Evolutionary conservation across 1,139 yeast genomes (phyloP).

Genomic region (Nadsonia commutata): DNA sequence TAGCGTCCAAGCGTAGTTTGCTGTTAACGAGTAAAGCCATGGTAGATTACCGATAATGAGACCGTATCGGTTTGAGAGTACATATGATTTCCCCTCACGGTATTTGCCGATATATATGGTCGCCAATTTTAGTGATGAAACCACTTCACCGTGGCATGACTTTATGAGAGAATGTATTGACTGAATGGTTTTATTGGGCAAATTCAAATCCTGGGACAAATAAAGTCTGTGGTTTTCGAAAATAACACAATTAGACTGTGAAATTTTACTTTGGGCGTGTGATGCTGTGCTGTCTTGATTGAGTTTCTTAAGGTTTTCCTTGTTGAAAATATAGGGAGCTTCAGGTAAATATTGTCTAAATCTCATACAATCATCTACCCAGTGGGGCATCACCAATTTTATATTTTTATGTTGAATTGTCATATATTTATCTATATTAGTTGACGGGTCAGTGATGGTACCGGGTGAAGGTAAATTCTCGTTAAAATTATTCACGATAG

Average conservation of each 20-base stretch:
- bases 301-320: slow-evolving; percentile 6
- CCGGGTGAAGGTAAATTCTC: slow-evolving; percentile 15
- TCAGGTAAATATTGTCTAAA: slow-evolving; percentile 38
- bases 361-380: slow-evolving; percentile 54
- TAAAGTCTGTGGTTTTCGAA: slow-evolving; percentile 20
- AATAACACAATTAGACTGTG: slow-evolving; percentile 5
- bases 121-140: slow-evolving; percentile 23
- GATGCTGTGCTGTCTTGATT: background rate
- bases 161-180: slow-evolving; percentile 24
- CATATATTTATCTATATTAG: too few species aligned
- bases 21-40: slow-evolving; percentile 61
- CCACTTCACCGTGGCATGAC: slow-evolving; percentile 28
- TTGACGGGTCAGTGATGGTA: slow-evolving; percentile 11
- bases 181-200: slow-evolving; percentile 20
- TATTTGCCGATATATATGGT: slow-evolving; percentile 56
- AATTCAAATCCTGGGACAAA: slow-evolving; percentile 21
- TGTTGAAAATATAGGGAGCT: slow-evolving; percentile 33
- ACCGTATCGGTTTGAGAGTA: slow-evolving; percentile 22
- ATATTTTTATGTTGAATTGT: too few species aligned
- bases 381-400: slow-evolving; percentile 56
- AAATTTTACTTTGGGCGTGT: background rate
- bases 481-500: slow-evolving; percentile 14
- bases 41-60: slow-evolving; percentile 46
- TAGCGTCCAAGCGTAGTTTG: slow-evolving; percentile 38
- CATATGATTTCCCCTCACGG: slow-evolving; percentile 43